Base-by-base conservation (phyloP, 2,329 filamentous ascomycete genomes). In the Scleromitrula shiraiana region DNA sequence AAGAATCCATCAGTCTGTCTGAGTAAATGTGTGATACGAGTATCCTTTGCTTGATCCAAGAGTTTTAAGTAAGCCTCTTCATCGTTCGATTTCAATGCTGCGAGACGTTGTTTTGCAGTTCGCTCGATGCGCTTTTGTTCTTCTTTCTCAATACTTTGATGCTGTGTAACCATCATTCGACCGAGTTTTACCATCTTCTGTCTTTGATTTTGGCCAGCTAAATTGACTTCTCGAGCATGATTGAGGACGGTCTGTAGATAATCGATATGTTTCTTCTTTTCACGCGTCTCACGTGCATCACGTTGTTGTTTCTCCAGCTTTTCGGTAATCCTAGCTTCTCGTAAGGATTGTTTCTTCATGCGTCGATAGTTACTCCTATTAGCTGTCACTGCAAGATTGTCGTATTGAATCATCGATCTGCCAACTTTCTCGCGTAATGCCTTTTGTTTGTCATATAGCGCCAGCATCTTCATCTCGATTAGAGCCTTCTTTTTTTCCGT, bases 251-350 rank as follows among this genome's bases (percentile, higher is more conserved):
- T 85, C 54, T 88, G 82, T 50, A 98, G 76, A 68, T 95, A 95
- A 65, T 97, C 91, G 52, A 77, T 80, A 63, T 97, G 91, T 71
- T 94, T 95, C 80, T 95, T 93, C 81, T 95, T 95, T 70, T 98
- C 93, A 54, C 94, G 87, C 56, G 86, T 88, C 71, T 97, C 91
- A 50, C 93, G 86, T 35, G 90, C 91, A 66, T 97, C 91, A 49
- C 93, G 88, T 66, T 98, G 93, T 67, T 98, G 90, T 71, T 97
- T 97, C 78, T 98, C 93, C 2, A 98, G 80, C 69, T 96, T 98
- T 77, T 98, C 93, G 0, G 93, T 98, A 56, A 98, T 94, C 49
- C 91, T 85, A 49, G 93, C 93, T 69, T 98, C 93, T 29, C 91
- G 84, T 41, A 97, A 77, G 41, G 85, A 95, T 67, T 96, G 91